These are phyloP conservation scores for Suillus paluster DNA, from an alignment of 768 basidiomycete species.

Conservation along the genomic window DNA sequence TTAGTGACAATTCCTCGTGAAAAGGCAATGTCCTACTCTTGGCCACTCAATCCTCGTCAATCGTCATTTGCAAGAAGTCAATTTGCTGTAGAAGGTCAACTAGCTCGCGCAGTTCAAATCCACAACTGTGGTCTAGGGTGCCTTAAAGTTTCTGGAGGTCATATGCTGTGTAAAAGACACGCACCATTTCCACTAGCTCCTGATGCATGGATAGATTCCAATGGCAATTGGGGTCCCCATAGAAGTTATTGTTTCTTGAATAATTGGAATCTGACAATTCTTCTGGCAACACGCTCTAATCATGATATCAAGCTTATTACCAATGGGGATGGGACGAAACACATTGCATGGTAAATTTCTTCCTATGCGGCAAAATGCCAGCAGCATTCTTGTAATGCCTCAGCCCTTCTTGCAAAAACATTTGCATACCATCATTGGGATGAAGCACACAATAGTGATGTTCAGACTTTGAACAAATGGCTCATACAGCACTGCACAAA, in stretches of 20 bases:
- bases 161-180: background rate
- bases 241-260: background rate
- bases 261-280: background rate
- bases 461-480: background rate
- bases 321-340: constrained; percentile 36
- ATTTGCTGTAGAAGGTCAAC: no score
- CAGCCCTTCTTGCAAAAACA: background rate
- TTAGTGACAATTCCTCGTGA: background rate
- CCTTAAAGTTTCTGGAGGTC: background rate
- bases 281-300: constrained; percentile 27
- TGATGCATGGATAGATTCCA: background rate
- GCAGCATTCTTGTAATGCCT: background rate
- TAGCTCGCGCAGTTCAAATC: background rate
- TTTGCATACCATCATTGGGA: background rate
- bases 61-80: no score
- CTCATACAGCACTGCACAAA: constrained; percentile 41
- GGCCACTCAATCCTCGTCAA: background rate
- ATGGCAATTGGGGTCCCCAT: background rate
- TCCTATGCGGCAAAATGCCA: constrained; percentile 42
- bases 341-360: constrained; percentile 39
- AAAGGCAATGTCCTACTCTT: background rate
- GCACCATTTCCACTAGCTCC: background rate
- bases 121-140: background rate
- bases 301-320: constrained; percentile 47
- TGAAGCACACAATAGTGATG: background rate